Percentiles rank a stretch among this genome's conserved stretches.
phyloP scores from a whole-genome alignment of 495 filamentous ascomycete genomes.

The Neurospora sp. region DNA sequence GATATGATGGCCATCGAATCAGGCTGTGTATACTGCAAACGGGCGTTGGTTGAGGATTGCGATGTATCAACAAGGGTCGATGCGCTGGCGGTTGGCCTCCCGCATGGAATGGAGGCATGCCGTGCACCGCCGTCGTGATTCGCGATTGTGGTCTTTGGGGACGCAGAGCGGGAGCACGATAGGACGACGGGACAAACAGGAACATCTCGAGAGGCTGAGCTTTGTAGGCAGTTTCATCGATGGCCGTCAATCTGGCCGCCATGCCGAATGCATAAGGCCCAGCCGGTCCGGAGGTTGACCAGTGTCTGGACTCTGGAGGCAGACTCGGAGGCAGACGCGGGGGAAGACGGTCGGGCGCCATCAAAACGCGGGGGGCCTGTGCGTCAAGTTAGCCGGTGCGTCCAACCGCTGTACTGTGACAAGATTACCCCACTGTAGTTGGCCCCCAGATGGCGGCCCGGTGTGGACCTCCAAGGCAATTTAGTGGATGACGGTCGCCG shows the following conservation, averaged over 20 bases:
- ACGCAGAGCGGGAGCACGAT: neutral
- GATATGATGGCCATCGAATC: neutral
- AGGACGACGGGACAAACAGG: neutral
- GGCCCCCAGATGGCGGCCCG: neutral
- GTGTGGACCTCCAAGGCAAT: neutral
- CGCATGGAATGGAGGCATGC: neutral
- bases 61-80: neutral
- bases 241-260: neutral
- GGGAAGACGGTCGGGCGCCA: neutral
- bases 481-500: neutral
- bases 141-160: neutral
- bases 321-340: neutral
- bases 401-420: neutral
- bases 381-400: neutral
- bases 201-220: neutral
- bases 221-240: neutral
- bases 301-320: neutral
- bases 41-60: neutral
- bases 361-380: neutral
- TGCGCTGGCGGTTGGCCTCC: neutral
- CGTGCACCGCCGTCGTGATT: neutral
- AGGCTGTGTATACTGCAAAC: neutral
- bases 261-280: neutral
- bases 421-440: neutral
- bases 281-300: neutral